phyloP scores from a whole-genome alignment of 805 yeast genomes.

The Kluyveromyces dobzhanskii region DNA sequence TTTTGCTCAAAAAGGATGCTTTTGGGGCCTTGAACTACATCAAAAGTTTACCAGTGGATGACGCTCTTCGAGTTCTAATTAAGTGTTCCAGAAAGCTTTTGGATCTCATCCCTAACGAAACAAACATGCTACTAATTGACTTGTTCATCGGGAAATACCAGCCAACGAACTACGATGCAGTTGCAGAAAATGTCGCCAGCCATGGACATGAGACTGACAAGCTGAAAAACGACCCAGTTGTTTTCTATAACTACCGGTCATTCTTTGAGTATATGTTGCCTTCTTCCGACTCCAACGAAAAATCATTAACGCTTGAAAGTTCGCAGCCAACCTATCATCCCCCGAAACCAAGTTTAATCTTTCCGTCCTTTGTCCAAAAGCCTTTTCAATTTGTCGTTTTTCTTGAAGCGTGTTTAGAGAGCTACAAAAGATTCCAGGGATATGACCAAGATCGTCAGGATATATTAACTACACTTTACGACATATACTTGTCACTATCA shows the following conservation, averaged over 20 bases:
- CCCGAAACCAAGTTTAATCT: slow-evolving; percentile 81
- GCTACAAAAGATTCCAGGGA: slow-evolving; percentile 71
- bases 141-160: slow-evolving; percentile 81
- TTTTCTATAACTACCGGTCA: slow-evolving; percentile 47
- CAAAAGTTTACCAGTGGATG: slow-evolving; percentile 63
- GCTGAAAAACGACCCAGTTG: slow-evolving; percentile 15
- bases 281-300: slow-evolving; percentile 13
- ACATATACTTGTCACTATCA: slow-evolving; percentile 64
- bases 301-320: slow-evolving; percentile 7
- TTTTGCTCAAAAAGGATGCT: slow-evolving; percentile 57
- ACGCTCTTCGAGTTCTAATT: slow-evolving; percentile 61
- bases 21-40: slow-evolving; percentile 56
- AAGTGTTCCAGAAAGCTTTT: slow-evolving; percentile 59
- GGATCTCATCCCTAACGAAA: slow-evolving; percentile 64
- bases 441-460: slow-evolving; percentile 58
- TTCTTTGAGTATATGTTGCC: slow-evolving; percentile 47
- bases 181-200: not conserved
- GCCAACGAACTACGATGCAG: slow-evolving; percentile 30
- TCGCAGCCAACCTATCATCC: slow-evolving; percentile 69
- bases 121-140: slow-evolving; percentile 73
- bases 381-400: slow-evolving; percentile 87
- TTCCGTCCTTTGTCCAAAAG: slow-evolving; percentile 77
- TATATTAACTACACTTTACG: slow-evolving; percentile 69
- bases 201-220: too few relatives aligned
- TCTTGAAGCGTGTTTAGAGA: slow-evolving; percentile 80